These are phyloP conservation scores for Turnera subulata DNA, from an alignment of 345 rosid genomes.

Conservation along the genomic window DNA sequence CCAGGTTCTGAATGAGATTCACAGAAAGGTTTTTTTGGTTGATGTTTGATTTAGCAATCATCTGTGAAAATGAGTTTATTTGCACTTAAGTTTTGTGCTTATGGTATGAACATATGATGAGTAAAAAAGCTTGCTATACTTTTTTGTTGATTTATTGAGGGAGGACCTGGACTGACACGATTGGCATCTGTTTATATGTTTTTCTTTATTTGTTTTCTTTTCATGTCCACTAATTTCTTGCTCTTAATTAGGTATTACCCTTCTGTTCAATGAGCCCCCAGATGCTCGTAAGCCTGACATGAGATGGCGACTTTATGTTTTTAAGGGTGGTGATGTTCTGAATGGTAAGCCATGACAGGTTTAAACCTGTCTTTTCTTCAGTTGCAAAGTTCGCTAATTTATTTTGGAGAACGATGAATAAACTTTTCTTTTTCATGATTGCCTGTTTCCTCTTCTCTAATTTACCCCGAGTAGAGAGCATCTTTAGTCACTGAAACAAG, in stretches of 20 bases:
- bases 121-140: too few species aligned
- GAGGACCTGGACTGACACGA: background rate
- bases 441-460: too few species aligned
- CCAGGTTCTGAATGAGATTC: background rate
- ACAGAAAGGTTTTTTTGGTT: too few species aligned
- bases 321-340: slow-evolving; percentile 81
- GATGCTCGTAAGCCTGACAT: slow-evolving; percentile 79
- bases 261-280: slow-evolving; percentile 89
- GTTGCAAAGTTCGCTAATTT: background rate
- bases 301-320: slow-evolving; percentile 92
- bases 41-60: too few species aligned
- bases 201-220: background rate
- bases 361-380: too few species aligned
- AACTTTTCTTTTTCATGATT: background rate
- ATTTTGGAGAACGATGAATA: too few species aligned
- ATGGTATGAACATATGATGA: too few species aligned
- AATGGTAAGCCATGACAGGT: slow-evolving; percentile 43
- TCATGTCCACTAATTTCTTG: slow-evolving; percentile 9
- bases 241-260: slow-evolving; percentile 58
- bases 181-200: background rate
- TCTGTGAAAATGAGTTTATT: too few species aligned
- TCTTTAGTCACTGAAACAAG: background rate
- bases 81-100: too few species aligned
- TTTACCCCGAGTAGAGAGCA: background rate
- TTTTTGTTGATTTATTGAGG: background rate